phyloP scores from a whole-genome alignment of 192 early-diverging fungal genomes.

The Neocallimastix lanati region DNA sequence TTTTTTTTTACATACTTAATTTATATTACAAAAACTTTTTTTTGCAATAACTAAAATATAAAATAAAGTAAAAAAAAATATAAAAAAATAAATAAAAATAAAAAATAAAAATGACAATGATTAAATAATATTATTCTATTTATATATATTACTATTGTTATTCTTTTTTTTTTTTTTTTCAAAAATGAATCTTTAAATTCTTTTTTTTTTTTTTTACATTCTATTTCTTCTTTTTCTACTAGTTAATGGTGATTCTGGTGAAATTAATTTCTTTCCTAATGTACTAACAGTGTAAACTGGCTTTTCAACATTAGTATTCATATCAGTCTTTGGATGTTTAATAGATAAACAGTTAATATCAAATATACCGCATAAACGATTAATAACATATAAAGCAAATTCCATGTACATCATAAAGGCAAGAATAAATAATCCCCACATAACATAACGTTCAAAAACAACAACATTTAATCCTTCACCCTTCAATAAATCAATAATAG shows the following conservation, averaged over 20 bases:
- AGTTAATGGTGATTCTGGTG: neutral
- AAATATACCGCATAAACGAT: constrained; percentile 51
- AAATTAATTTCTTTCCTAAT: neutral
- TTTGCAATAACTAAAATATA: too few species aligned
- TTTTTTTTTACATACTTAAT: too few species aligned
- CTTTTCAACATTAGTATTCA: neutral
- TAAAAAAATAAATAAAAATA: too few species aligned
- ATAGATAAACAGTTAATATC: constrained; percentile 67
- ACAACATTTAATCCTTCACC: constrained; percentile 3
- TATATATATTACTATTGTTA: too few species aligned
- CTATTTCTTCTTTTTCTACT: neutral
- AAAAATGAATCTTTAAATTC: too few species aligned
- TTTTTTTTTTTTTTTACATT: neutral
- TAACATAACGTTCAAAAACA: constrained; percentile 20
- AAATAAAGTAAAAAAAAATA: too few species aligned
- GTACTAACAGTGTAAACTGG: neutral
- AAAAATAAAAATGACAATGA: too few species aligned
- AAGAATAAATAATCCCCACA: constrained; percentile 34
- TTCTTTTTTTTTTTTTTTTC: too few species aligned
- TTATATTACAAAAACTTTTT: too few species aligned
- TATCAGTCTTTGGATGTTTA: constrained; percentile 26
- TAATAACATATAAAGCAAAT: constrained; percentile 49
- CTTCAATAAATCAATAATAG: neutral
- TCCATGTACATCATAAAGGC: constrained; percentile 41
- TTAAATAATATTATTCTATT: too few species aligned